Base-by-base conservation (phyloP, 371 early-diverging fungal species). In the Funneliformis caledonium region DNA sequence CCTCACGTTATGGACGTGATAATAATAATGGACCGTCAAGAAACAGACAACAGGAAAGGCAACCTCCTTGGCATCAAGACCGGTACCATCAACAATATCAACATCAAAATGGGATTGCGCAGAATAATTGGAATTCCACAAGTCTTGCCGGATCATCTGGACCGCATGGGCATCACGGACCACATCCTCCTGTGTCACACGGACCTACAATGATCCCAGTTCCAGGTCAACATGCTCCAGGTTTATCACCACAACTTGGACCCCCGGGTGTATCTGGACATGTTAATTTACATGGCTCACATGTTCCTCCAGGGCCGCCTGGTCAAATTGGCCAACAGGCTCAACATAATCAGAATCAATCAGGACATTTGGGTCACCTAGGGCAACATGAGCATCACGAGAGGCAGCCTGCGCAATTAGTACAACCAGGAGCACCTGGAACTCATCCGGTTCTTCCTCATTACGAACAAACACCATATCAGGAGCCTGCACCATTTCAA, bases 401-500 rank as follows among this genome's bases (percentile, higher is more conserved):
- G 37, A 62, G 22, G 2, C 77, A 76, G 56, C 56, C 52, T 33
- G 37, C 59, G 42, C 74, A 52, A 43, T 33, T 42, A 14, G 50
- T 43, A 45, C 61, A 45, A 14, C 77, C 64, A n/a, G 77, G 60
- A 5, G 77, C 77, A 12, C 64, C 77, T 47, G 62, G 64, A 43
- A 60, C 47, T 3, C 77, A 60, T 64, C 31, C 75, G 19, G 43
- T 43, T 19, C 26, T 76, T 43, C 33, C 33, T 26, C 22, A n/a
- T 5, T 76, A 76, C 3, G 76, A 76, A 11, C 76, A 61, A 43
- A 6, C 11, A 22, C 9, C 61, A 14, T n/a, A 42, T 62, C 76
- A 76, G 22, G 61, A 76, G 37, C 62, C 76, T 59, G 62, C 62
- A 14, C 76, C 59, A 61, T 76, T 76, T 61, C 76, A 76, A 76